Evolutionary conservation across 225 moss, liverwort and hornwort species (phyloP).

Genomic region (Bryoerythrophyllum caledonicum): DNA sequence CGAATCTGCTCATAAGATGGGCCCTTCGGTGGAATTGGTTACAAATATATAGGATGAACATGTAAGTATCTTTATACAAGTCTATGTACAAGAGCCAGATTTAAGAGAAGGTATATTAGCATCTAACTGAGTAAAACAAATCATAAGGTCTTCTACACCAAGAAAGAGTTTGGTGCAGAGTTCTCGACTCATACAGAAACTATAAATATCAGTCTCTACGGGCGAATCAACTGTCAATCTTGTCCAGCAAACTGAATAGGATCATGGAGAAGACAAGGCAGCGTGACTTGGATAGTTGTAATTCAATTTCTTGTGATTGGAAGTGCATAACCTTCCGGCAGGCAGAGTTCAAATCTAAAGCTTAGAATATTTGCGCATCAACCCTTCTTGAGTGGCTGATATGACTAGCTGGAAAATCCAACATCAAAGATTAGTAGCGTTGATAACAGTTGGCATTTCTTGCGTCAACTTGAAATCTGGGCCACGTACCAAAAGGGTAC

Average conservation of each 20-base stretch:
- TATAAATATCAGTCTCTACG: not conserved
- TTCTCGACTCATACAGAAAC: not conserved
- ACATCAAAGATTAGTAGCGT: not conserved
- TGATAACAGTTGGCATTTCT: not conserved
- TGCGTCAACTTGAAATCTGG: not conserved
- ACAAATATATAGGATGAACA: not conserved
- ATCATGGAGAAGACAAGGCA: not conserved
- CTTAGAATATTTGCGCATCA: slow-evolving; percentile 18
- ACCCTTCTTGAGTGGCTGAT: slow-evolving; percentile 39
- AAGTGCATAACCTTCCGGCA: not conserved
- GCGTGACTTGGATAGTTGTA: not conserved
- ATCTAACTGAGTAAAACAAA: not conserved
- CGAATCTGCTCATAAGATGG: not conserved
- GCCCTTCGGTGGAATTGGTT: not conserved
- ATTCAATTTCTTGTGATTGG: not conserved
- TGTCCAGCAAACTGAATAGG: not conserved
- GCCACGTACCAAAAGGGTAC: not conserved
- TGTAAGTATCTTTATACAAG: not conserved
- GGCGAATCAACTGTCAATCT: not conserved
- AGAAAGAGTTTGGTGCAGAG: not conserved
- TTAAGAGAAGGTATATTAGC: not conserved
- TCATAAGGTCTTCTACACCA: not conserved
- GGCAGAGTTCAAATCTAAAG: slow-evolving; percentile 4
- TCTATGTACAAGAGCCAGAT: not conserved
- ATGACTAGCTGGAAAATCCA: slow-evolving; percentile 35